phyloP scores from a whole-genome alignment of 176 grass and related monocot species.

The Aegilops longissima region DNA sequence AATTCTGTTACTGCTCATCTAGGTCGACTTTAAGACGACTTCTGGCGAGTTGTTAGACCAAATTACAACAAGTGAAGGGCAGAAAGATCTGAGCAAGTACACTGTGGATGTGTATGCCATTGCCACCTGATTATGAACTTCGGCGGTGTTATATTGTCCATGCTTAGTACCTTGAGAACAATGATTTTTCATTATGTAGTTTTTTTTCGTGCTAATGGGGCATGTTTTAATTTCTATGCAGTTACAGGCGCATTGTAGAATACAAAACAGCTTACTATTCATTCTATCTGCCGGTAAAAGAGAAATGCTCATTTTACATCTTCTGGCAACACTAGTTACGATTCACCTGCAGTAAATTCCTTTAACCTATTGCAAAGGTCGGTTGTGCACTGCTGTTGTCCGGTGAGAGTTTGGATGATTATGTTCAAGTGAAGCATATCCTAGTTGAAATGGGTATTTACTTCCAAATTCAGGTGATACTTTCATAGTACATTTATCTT shows the following conservation, averaged over 20 bases:
- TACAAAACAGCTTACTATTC: constrained; percentile 67
- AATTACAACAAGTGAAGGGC: constrained; percentile 59
- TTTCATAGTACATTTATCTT: background rate
- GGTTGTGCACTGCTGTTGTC: constrained; percentile 54
- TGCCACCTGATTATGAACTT: constrained; percentile 4
- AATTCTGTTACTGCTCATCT: constrained; percentile 2
- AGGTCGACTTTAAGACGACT: constrained; percentile 58
- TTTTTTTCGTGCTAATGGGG: background rate
- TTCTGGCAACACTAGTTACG: background rate
- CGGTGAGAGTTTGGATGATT: constrained; percentile 45
- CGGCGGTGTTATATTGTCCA: background rate
- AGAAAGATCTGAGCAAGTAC: constrained; percentile 53
- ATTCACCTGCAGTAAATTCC: constrained; percentile 16
- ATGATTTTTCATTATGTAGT: background rate
- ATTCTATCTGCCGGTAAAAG: constrained; percentile 59
- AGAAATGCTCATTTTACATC: background rate
- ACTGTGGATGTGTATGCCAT: constrained; percentile 40
- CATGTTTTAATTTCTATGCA: constrained; percentile 25
- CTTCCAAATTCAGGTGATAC: constrained; percentile 71
- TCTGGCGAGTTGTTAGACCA: constrained; percentile 58
- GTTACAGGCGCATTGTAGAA: constrained; percentile 48
- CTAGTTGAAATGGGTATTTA: constrained; percentile 69
- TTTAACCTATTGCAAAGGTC: constrained; percentile 46
- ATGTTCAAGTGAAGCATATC: constrained; percentile 55
- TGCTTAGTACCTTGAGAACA: background rate